A percentile compares a stretch with the other conserved stretches of the same genome.
phyloP scores from a whole-genome alignment of 2,329 filamentous ascomycete genomes.

The Aspergillus transmontanensis region DNA sequence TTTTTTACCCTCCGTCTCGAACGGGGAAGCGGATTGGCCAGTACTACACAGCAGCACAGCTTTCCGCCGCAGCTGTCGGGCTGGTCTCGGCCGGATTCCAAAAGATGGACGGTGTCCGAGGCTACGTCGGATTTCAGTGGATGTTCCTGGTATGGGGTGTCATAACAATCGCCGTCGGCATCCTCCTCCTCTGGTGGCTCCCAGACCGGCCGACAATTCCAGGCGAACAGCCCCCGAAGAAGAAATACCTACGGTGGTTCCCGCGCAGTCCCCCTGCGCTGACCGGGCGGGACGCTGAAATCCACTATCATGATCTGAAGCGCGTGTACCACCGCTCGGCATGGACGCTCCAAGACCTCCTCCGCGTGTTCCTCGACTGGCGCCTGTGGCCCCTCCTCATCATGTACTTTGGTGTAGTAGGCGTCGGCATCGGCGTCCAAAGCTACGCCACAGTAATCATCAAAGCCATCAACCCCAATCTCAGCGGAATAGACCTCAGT shows the following conservation, averaged over 20 bases:
- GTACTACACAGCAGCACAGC: slow-evolving; percentile 86
- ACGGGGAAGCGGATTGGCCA: slow-evolving; percentile 86
- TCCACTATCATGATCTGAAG: slow-evolving; percentile 82
- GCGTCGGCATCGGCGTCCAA: slow-evolving; percentile 87
- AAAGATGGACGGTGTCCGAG: slow-evolving; percentile 77
- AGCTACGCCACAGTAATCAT: slow-evolving; percentile 89
- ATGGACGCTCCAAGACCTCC: slow-evolving; percentile 74
- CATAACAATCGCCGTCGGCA: slow-evolving; percentile 70
- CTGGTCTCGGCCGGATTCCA: slow-evolving; percentile 90
- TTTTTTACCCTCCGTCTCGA: slow-evolving; percentile 86
- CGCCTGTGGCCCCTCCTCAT: slow-evolving; percentile 80
- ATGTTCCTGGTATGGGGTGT: slow-evolving; percentile 91
- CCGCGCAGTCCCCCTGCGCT: slow-evolving; percentile 72
- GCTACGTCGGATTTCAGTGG: slow-evolving; percentile 66
- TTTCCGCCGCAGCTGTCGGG: slow-evolving; percentile 86
- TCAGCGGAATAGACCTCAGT: slow-evolving; percentile 75
- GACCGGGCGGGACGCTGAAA: slow-evolving; percentile 71
- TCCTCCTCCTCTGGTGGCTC: slow-evolving; percentile 83
- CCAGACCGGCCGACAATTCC: slow-evolving; percentile 79
- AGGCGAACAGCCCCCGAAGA: slow-evolving; percentile 37
- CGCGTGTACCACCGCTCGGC: slow-evolving; percentile 75
- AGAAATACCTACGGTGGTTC: slow-evolving; percentile 59
- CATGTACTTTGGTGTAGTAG: slow-evolving; percentile 96
- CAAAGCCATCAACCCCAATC: slow-evolving; percentile 70
- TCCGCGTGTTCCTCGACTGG: slow-evolving; percentile 77